phyloP scores from a whole-genome alignment of 2,329 filamentous ascomycete species.

The Basipetospora sp. region DNA sequence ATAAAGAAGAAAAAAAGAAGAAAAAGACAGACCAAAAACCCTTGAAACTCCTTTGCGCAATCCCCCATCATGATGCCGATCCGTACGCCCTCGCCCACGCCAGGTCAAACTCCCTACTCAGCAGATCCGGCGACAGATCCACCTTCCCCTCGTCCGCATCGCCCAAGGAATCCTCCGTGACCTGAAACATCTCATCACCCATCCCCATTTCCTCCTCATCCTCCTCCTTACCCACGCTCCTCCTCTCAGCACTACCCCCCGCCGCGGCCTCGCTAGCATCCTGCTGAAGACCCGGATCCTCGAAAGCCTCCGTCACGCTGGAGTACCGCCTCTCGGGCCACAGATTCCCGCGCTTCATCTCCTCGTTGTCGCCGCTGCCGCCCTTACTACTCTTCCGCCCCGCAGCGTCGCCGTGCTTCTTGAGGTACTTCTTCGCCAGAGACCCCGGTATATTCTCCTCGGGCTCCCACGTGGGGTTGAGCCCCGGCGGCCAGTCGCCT shows the following conservation, averaged over 20 bases:
- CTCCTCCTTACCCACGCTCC: too few species aligned
- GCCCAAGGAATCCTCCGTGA: conserved; percentile 2
- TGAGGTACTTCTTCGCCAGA: conserved; percentile 3
- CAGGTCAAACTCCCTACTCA: background rate
- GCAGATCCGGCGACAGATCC: background rate
- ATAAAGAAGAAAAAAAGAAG: too few species aligned
- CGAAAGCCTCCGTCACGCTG: conserved; percentile 5
- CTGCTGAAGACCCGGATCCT: conserved; percentile 3
- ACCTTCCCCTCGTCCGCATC: background rate
- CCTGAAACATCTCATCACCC: conserved; percentile 2
- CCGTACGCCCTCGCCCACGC: background rate
- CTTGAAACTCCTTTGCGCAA: too few species aligned
- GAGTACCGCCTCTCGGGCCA: conserved; percentile 4
- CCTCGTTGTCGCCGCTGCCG: background rate
- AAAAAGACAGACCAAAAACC: too few species aligned
- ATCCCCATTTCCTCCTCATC: background rate
- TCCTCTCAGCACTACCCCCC: background rate
- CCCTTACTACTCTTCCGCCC: background rate
- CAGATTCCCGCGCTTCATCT: background rate
- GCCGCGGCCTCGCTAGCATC: too few species aligned
- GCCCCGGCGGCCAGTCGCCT: conserved; percentile 38
- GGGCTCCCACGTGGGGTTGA: conserved; percentile 46
- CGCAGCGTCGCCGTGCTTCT: too few species aligned
- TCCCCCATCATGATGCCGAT: too few species aligned
- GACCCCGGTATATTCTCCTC: conserved; percentile 29